Percentiles rank a stretch among this genome's conserved stretches.
Conservation (phyloP, 2,329 filamentous ascomycete species). For the Curvularia hawaiiensis region DNA sequence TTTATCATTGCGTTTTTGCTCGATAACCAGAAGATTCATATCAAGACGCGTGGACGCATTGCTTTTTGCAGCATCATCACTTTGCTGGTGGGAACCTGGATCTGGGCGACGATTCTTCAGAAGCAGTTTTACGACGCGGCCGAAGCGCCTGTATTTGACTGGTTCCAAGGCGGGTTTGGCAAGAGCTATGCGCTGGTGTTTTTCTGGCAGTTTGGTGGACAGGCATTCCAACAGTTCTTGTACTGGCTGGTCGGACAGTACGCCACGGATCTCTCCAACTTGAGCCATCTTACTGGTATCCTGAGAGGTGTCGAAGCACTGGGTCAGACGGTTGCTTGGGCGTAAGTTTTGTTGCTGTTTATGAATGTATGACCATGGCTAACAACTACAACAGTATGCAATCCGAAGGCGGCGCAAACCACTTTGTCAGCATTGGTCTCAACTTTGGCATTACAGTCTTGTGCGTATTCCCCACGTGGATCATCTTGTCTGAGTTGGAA, state of each 20-base stretch:
- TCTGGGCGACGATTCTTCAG: constrained; percentile 43
- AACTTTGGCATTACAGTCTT: constrained; percentile 43
- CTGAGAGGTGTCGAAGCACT: constrained; percentile 42
- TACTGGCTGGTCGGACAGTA: constrained; percentile 48
- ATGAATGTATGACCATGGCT: constrained; percentile 3
- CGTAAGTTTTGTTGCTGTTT: constrained; percentile 24
- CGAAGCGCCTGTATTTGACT: constrained; percentile 38
- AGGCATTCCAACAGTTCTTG: constrained; percentile 46
- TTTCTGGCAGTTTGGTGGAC: constrained; percentile 46
- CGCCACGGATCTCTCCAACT: constrained; percentile 38
- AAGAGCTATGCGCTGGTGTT: constrained; percentile 42
- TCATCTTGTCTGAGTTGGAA: constrained; percentile 40
- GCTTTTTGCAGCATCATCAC: constrained; percentile 39
- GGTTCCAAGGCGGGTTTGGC: constrained; percentile 43
- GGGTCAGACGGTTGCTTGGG: constrained; percentile 46
- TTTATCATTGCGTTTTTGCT: constrained; percentile 43
- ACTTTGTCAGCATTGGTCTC: constrained; percentile 44
- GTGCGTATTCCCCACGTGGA: constrained; percentile 42
- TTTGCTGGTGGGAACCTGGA: constrained; percentile 42
- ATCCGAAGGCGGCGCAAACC: constrained; percentile 43
- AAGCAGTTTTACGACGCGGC: constrained; percentile 39
- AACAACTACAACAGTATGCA: constrained; percentile 35
- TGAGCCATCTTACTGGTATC: constrained; percentile 45
- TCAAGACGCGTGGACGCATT: constrained; percentile 40
- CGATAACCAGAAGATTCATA: constrained; percentile 41